Conservation (phyloP, 768 basidiomycete genomes). For the Xanthoconium purpureum region DNA sequence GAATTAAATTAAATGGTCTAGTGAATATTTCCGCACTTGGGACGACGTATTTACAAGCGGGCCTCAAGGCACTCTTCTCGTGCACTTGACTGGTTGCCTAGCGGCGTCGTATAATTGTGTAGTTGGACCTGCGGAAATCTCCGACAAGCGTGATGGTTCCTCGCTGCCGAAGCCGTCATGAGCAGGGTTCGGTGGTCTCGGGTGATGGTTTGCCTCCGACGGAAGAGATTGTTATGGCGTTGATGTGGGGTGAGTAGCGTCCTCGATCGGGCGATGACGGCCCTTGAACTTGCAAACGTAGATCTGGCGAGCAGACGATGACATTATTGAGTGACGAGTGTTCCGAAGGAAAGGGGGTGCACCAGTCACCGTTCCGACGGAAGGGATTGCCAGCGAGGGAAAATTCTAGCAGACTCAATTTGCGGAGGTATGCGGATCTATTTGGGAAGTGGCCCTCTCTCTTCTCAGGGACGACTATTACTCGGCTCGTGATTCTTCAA, state of each 20-base stretch:
- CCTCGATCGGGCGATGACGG: conserved; percentile 1
- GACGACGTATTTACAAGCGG: neutral
- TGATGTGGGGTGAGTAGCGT: neutral
- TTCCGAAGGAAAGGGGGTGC: neutral
- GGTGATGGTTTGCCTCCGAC: neutral
- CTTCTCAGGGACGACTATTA: conserved; percentile 1
- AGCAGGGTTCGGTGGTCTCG: neutral
- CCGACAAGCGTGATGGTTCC: neutral
- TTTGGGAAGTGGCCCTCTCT: neutral
- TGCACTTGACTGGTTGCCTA: neutral
- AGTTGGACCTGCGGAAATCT: neutral
- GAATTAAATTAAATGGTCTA: neutral
- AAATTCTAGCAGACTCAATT: neutral
- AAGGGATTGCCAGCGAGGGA: neutral
- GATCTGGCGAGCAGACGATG: neutral
- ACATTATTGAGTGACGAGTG: neutral
- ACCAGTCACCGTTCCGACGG: conserved; percentile 18
- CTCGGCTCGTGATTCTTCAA: conserved; percentile 17
- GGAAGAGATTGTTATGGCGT: neutral
- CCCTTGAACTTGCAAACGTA: neutral
- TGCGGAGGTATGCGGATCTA: neutral
- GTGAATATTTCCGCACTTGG: neutral
- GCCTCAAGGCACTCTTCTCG: neutral
- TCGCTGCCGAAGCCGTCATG: conserved; percentile 3
- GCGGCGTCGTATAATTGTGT: neutral